phyloP scores from a whole-genome alignment of 176 grass and related monocot species.

The Hordeum vulgare region DNA sequence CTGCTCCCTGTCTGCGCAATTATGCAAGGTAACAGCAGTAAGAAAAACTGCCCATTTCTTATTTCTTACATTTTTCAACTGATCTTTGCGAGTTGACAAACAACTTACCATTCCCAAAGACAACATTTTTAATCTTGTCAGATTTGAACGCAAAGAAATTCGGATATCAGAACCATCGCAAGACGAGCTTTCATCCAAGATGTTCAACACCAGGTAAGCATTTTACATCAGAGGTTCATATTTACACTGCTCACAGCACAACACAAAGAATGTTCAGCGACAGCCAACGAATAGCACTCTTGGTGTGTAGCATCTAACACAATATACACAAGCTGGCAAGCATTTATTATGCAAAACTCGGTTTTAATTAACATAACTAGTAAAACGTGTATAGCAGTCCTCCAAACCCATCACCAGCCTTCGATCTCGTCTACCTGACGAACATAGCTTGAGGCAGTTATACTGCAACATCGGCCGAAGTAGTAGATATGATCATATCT shows the following conservation, averaged over 20 bases:
- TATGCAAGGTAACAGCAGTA: neutral
- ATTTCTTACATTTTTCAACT: neutral
- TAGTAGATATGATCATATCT: conserved; percentile 10
- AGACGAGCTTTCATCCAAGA: neutral
- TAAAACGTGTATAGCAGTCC: conserved; percentile 13
- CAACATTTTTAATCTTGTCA: neutral
- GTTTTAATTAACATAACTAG: conserved; percentile 30
- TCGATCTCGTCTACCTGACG: conserved; percentile 8
- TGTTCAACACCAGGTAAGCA: conserved; percentile 19
- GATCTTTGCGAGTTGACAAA: neutral
- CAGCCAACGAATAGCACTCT: conserved; percentile 7
- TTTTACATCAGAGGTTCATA: conserved; percentile 24
- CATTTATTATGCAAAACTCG: conserved; percentile 36
- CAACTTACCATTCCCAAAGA: neutral
- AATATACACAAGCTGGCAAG: conserved; percentile 27
- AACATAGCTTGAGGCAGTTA: conserved; percentile 9
- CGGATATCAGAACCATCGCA: neutral
- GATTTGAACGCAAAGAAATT: neutral
- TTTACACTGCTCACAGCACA: conserved; percentile 37
- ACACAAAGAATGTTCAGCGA: conserved; percentile 37
- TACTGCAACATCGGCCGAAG: neutral
- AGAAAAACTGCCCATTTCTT: neutral
- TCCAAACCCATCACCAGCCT: conserved; percentile 18
- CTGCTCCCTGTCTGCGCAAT: neutral
- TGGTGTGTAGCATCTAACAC: conserved; percentile 19